Evolutionary conservation across 805 yeast species (phyloP).

Genomic region (Deakozyma indianensis): DNA sequence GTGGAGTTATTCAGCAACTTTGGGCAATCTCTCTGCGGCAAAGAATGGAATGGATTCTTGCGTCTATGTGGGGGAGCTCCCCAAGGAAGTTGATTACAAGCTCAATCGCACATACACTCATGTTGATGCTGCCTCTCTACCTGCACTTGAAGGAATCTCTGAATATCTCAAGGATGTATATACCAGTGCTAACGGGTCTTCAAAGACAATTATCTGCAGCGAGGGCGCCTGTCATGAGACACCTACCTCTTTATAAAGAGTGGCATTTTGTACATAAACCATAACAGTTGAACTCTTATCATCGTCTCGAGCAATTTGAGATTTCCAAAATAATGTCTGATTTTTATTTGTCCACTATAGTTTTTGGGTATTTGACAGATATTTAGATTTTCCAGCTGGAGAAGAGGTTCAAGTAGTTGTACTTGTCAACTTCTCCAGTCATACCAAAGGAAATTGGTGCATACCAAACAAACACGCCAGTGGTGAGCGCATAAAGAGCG

Average conservation of each 20-base stretch:
- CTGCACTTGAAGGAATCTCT: conserved; percentile 4
- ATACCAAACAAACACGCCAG: conserved; percentile 44
- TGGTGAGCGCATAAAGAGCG: conserved; percentile 33
- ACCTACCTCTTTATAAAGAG: no score
- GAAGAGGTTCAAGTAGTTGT: conserved; percentile 37
- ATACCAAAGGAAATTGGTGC: conserved; percentile 72
- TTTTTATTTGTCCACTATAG: no score
- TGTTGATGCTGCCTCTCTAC: conserved; percentile 7
- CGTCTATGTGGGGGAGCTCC: conserved; percentile 7
- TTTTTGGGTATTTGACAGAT: no score
- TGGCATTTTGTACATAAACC: conserved; percentile 1
- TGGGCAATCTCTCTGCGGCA: conserved; percentile 9
- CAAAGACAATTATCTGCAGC: conserved; percentile 6
- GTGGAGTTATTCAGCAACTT: conserved; percentile 8
- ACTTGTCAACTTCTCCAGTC: conserved; percentile 39
- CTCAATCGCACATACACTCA: conserved; percentile 2
- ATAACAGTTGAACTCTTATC: no score
- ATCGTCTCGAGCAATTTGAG: no score
- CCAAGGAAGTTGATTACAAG: background rate
- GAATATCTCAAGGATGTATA: conserved; percentile 6
- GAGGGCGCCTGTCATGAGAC: conserved; percentile 6
- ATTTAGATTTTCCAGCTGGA: conserved; percentile 37
- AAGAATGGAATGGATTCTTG: conserved; percentile 8
- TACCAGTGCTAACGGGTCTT: conserved; percentile 2
- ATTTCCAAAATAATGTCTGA: no score